Evolutionary conservation across 441 rosid species (phyloP), one percentile per base, ranked within the genome.

Genomic region (Kokia cookei): DNA sequence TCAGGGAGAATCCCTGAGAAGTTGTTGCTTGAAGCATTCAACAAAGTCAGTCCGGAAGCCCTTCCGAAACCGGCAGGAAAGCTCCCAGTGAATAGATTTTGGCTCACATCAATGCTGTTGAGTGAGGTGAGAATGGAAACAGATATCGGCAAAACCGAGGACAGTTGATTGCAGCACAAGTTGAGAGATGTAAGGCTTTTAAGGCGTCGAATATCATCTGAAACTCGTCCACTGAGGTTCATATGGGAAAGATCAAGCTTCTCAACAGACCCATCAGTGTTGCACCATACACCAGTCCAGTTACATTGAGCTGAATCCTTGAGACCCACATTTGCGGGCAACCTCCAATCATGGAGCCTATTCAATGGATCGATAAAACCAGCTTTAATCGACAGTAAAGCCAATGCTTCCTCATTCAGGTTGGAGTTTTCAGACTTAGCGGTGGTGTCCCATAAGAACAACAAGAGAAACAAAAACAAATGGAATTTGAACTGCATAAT

Each of bases 241-340:
- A 85, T 84, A 57, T 75, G 83, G 4, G 98, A 91, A 37, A 95
- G 88, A 79, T 95, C 93, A 37, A 93, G 94, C 80, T 69, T 83
- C 78, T 91, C 93, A 35, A 93, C 91, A 26, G 72, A 73, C 48
- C 97, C 98, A 60, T 80, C 65, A 4, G 87, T 80, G 75, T 82
- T 86, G 88, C 98, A 93, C 82, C 77, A 40, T 45, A 93, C 91
- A 77, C 99, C 98, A 15, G 91, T 88, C 98, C 99, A 95, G 63
- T 85, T 86, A 68, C 99, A 95, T 54, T 85, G 90, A 65, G 53
- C 69, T 61, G 79, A 61, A 15, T 58, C 15, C 19, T 65, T 57
- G 27, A 59, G 54, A 35, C 48, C 78, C 35, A 15, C 71, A 48
- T 78, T 71, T 17, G 81, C 79, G 2, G 84, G 73, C 54, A 85